Evolutionary conservation across 176 grass and related monocot genomes (phyloP).

Genomic region (Carex pumila): DNA sequence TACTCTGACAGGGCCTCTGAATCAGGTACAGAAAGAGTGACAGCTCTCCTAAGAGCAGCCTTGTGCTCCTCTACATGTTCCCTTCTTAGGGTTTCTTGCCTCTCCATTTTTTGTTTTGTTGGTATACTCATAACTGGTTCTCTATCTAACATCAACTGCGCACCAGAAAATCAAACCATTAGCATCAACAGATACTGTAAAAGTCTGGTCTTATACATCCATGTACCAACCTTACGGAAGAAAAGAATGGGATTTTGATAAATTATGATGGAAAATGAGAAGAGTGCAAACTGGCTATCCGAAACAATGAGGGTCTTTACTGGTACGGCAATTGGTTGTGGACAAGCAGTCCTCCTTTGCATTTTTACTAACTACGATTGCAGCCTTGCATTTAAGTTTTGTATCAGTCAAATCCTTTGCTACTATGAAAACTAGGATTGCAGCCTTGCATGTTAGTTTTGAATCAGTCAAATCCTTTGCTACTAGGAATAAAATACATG

Average conservation of each 20-base stretch:
- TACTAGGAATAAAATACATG: background rate
- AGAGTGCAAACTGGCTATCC: background rate
- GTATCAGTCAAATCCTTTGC: background rate
- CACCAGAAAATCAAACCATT: background rate
- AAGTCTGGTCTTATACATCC: background rate
- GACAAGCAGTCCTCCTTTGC: background rate
- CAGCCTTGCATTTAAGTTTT: background rate
- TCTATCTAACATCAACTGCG: constrained; percentile 63
- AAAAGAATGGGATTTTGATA: background rate
- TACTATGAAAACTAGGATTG: background rate
- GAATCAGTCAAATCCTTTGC: background rate
- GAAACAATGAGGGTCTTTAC: background rate
- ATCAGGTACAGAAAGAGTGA: constrained; percentile 66
- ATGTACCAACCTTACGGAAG: background rate
- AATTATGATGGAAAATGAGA: background rate
- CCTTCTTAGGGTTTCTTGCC: constrained; percentile 56
- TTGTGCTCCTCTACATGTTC: constrained; percentile 76
- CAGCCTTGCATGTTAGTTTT: background rate
- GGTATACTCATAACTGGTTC: constrained; percentile 52
- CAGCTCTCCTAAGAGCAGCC: constrained; percentile 55
- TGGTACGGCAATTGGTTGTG: too few relatives aligned
- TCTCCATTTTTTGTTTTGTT: constrained; percentile 72
- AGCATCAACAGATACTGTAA: background rate
- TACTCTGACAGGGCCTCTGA: constrained; percentile 35
- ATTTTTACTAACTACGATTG: background rate